Base-by-base conservation (phyloP, 139 green algal species). In the Dunaliella sp. region DNA sequence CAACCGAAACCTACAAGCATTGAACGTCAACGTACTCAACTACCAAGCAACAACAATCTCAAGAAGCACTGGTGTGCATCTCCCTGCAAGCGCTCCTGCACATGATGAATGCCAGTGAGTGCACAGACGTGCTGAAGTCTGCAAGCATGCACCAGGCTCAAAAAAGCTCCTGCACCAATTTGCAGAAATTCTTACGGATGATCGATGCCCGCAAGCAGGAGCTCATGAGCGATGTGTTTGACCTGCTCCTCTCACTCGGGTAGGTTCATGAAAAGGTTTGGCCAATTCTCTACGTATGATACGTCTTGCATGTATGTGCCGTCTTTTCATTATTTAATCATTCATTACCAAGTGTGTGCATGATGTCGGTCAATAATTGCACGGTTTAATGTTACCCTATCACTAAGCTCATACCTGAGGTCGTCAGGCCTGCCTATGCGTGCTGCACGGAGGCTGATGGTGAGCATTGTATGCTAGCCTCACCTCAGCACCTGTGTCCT, bases 221-320 rank as follows among this genome's bases (percentile, higher is more conserved):
- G 79, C 89, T 92, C 0, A 88, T 90, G 87, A 80, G 48, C 0
- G 89, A 92, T 3, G 88, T 93, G 24, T 92, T 93, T 85, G 91
- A 94, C 77, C 85, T 94, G 38, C 89, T 94, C 24, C 77, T 90
- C 1, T 89, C 86, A 1, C 16, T 92, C 75, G 86, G 81, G 81
- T 85, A 48, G 37, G 81, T 72, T 24, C 12, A 7, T 25, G 79
- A 32, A 26, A 34, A 79, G 74, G 74, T 74, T 21, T 74, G 58
- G 58, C 21, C 24, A 24, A 21, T 21, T 24, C 21, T 21, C 24
- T 21, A 24, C 21, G 58, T 74, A 21, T 21, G 58, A 24, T 21
- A 24, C 21, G 58, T 30, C 21, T 24, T 74, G 58, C 21, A 21
- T 74, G 58, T 24, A 74, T 74, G 58, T 21, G 24, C 58, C 22